phyloP scores from a whole-genome alignment of 345 rosid species.

The Murraya koenigii region DNA sequence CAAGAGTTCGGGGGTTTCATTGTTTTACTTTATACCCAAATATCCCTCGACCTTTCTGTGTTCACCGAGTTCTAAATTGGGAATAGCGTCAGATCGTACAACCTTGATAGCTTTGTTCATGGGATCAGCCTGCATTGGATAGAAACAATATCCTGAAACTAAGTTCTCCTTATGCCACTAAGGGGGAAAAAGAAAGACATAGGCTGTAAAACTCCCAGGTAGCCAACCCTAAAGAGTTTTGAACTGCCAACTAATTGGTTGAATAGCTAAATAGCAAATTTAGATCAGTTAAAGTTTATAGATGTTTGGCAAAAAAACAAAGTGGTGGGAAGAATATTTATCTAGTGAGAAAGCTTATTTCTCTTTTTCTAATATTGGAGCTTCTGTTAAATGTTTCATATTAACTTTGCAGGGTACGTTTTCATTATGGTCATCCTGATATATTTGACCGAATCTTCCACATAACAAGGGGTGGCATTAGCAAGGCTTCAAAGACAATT shows the following conservation, averaged over 20 bases:
- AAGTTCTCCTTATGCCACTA: too few relatives aligned
- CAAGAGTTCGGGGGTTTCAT: too few relatives aligned
- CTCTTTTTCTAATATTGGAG: conserved; percentile 9
- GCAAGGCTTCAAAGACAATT: conserved; percentile 93
- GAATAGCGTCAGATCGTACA: too few relatives aligned
- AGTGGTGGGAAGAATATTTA: neutral
- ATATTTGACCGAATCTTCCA: conserved; percentile 96
- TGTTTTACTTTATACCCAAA: neutral
- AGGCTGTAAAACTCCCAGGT: neutral
- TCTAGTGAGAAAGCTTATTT: neutral
- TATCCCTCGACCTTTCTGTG: neutral
- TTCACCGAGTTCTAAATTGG: too few relatives aligned
- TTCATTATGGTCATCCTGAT: conserved; percentile 99
- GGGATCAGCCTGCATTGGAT: too few relatives aligned
- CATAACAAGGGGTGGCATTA: conserved; percentile 93
- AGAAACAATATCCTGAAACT: too few relatives aligned
- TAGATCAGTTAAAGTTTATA: neutral
- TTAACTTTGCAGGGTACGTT: conserved; percentile 70
- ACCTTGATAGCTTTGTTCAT: too few relatives aligned
- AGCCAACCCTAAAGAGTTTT: neutral
- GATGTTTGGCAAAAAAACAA: neutral
- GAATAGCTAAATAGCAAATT: neutral
- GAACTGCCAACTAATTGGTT: neutral
- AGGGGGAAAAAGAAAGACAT: too few relatives aligned
- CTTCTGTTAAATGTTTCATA: conserved; percentile 15